phyloP scores from a whole-genome alignment of 192 early-diverging fungal genomes.

The Podila minutissima region DNA sequence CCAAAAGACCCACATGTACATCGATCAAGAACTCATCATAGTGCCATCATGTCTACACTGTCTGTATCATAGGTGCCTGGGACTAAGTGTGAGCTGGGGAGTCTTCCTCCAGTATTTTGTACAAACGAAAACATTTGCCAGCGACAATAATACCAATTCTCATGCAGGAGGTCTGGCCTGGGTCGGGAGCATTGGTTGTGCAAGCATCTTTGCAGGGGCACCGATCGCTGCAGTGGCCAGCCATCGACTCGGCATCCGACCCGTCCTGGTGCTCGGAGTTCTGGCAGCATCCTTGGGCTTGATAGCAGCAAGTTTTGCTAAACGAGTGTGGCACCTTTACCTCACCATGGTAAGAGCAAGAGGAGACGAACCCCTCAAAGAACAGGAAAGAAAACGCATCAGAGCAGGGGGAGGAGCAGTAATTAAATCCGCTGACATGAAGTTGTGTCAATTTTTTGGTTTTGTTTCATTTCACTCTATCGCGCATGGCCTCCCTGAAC shows the following conservation, averaged over 20 bases:
- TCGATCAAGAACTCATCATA: too few species aligned
- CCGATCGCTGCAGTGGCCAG: slow-evolving; percentile 4
- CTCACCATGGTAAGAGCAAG: slow-evolving; percentile 12
- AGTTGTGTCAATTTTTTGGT: too few species aligned
- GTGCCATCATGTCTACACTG: neutral
- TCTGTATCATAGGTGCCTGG: slow-evolving; percentile 8
- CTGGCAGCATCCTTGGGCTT: slow-evolving; percentile 6
- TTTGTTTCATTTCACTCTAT: too few species aligned
- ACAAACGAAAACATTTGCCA: neutral
- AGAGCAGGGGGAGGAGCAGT: too few species aligned
- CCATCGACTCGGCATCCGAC: neutral
- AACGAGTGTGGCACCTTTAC: slow-evolving; percentile 9
- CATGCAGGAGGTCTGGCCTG: slow-evolving; percentile 3
- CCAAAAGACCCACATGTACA: too few species aligned
- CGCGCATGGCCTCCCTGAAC: too few species aligned
- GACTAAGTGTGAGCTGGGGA: slow-evolving; percentile 12
- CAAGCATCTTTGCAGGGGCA: slow-evolving; percentile 14
- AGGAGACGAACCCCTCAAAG: neutral
- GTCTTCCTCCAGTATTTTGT: slow-evolving; percentile 26
- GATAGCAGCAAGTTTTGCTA: slow-evolving; percentile 13
- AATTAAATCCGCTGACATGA: too few species aligned
- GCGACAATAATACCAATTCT: neutral
- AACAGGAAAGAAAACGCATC: neutral
- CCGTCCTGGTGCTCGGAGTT: slow-evolving; percentile 5
- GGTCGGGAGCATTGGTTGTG: slow-evolving; percentile 19